Conservation (phyloP, 1,284 basidiomycete genomes). For the Exobasidium rhododendri region DNA sequence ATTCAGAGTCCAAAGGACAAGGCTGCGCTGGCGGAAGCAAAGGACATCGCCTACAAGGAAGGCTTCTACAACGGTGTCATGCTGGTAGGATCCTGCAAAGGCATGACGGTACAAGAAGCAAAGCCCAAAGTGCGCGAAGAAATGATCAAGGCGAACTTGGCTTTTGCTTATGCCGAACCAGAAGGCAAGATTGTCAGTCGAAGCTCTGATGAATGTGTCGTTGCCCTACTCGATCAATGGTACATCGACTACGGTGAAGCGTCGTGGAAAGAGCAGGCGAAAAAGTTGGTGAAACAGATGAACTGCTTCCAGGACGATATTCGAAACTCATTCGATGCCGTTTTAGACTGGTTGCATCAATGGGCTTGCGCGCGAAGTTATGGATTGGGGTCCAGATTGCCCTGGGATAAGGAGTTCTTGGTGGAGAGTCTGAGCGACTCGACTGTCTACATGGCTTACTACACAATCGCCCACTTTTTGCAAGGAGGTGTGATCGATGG, state of each 20-base stretch:
- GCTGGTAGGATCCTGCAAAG: conserved; percentile 84
- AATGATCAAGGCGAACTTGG: conserved; percentile 75
- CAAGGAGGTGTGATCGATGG: conserved; percentile 70
- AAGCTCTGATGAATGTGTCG: conserved; percentile 91
- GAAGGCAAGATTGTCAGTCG: conserved; percentile 87
- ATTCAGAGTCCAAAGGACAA: conserved; percentile 90
- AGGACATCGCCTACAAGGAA: conserved; percentile 97
- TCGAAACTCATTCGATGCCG: conserved; percentile 84
- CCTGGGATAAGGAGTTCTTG: conserved; percentile 94
- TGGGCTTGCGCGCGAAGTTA: conserved; percentile 98
- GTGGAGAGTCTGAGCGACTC: conserved; percentile 97
- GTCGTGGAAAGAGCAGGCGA: conserved; percentile 78
- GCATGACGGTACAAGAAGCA: conserved; percentile 80
- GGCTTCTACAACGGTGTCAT: conserved; percentile 93
- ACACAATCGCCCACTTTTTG: conserved; percentile 70
- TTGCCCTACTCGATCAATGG: conserved; percentile 98
- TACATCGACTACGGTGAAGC: conserved; percentile 96
- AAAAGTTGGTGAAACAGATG: conserved; percentile 81
- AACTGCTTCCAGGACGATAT: conserved; percentile 86
- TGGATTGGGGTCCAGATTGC: conserved; percentile 90
- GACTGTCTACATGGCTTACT: conserved; percentile 98
- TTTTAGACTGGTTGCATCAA: conserved; percentile 91
- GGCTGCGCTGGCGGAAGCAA: conserved; percentile 82
- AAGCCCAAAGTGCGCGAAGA: conserved; percentile 81
- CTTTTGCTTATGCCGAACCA: conserved; percentile 91